Percentiles rank a stretch among this genome's conserved stretches.
Evolutionary conservation across 768 basidiomycete species (phyloP).

Genomic region (Royoungia palumana): DNA sequence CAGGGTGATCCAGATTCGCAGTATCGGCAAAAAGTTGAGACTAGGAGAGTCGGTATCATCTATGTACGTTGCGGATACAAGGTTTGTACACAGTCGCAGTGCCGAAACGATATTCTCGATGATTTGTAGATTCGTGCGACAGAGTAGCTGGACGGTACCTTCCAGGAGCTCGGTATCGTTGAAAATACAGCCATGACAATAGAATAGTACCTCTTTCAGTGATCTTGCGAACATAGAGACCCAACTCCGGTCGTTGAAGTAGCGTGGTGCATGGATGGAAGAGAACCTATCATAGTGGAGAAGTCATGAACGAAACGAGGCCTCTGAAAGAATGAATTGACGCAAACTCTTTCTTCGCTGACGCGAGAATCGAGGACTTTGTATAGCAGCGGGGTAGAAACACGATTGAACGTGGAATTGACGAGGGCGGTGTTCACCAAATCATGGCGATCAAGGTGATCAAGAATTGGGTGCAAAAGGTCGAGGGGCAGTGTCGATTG

Average conservation of each 20-base stretch:
- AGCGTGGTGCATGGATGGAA: constrained; percentile 59
- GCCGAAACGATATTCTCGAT: constrained; percentile 47
- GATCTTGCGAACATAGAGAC: constrained; percentile 57
- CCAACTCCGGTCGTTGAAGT: constrained; percentile 54
- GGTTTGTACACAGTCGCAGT: constrained; percentile 54
- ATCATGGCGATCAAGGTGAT: constrained; percentile 50
- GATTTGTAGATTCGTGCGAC: constrained; percentile 42
- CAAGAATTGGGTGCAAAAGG: constrained; percentile 45
- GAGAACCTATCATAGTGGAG: constrained; percentile 21
- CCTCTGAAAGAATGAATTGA: neutral
- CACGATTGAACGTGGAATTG: constrained; percentile 49
- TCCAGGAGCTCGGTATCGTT: neutral
- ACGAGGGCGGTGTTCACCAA: constrained; percentile 55
- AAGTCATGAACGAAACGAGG: neutral
- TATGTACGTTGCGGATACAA: constrained; percentile 61
- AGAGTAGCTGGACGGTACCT: constrained; percentile 47
- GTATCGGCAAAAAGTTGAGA: constrained; percentile 32
- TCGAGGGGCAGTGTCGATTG: constrained; percentile 30
- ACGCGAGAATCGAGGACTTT: constrained; percentile 55
- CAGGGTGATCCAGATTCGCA: constrained; percentile 41
- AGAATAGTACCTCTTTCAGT: constrained; percentile 53
- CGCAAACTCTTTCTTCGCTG: constrained; percentile 18
- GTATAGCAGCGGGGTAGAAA: constrained; percentile 60
- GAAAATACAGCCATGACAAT: neutral
- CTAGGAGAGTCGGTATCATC: constrained; percentile 46